Percentiles rank a stretch among this genome's conserved stretches.
These are phyloP conservation scores for Pseudogymnoascus verrucosus DNA, from an alignment of 2,329 filamentous ascomycete species.

Conservation along the genomic window DNA sequence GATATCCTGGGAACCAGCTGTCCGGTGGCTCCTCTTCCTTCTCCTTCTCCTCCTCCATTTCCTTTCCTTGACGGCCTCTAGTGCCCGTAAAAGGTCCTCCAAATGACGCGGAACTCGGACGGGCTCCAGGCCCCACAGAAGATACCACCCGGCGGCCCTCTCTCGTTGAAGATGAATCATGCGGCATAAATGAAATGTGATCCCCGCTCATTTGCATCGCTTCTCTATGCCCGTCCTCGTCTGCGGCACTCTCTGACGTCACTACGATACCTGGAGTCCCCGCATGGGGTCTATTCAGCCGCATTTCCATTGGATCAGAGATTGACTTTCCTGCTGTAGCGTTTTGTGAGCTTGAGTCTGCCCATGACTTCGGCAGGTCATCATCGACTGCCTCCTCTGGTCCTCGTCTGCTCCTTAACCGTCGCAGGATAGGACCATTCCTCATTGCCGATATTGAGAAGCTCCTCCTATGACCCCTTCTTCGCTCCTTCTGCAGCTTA, in stretches of 20 bases:
- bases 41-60: conserved; percentile 49
- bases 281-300: background rate
- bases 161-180: background rate
- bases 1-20: conserved; percentile 48
- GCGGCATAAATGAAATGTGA: background rate
- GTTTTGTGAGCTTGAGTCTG: background rate
- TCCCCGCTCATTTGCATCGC: background rate
- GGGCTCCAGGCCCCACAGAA: background rate
- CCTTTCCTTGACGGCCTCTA: conserved; percentile 33
- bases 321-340: background rate
- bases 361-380: background rate
- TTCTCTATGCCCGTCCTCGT: background rate
- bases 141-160: background rate
- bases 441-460: background rate
- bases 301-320: background rate
- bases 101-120: background rate
- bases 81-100: conserved; percentile 16
- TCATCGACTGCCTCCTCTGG: background rate
- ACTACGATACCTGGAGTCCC: background rate
- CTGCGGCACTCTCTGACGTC: background rate
- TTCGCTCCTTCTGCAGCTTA: conserved; percentile 30
- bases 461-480: conserved; percentile 4
- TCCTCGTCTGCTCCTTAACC: background rate
- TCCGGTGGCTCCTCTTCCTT: conserved; percentile 53
- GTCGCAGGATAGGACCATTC: background rate